Percentiles rank a stretch among this genome's conserved stretches.
These are phyloP conservation scores for Ocimum tenuiflorum DNA, from an alignment of 257 asterid species.

Conservation along the genomic window DNA sequence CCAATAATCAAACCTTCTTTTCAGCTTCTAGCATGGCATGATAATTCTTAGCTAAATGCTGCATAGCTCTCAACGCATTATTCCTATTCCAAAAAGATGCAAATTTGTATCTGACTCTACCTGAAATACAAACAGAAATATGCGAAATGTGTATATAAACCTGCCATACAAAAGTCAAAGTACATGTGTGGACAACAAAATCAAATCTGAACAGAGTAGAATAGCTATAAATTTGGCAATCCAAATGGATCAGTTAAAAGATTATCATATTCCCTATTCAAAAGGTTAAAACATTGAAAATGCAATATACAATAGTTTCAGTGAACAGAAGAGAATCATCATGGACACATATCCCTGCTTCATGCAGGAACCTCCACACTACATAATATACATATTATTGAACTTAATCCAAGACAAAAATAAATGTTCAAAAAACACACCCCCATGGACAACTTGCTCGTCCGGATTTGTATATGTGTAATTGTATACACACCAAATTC, in stretches of 20 bases:
- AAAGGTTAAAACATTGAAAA: background rate
- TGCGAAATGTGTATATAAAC: background rate
- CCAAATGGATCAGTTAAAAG: background rate
- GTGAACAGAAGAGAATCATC: background rate
- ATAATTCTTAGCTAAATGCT: slow-evolving; percentile 47
- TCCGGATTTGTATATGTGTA: background rate
- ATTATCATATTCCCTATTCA: background rate
- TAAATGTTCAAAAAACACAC: background rate
- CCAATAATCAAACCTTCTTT: slow-evolving; percentile 53
- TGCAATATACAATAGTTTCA: background rate
- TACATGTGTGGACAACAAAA: background rate
- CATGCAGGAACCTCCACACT: background rate
- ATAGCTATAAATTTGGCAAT: background rate
- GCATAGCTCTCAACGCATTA: slow-evolving; percentile 62
- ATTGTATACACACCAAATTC: background rate
- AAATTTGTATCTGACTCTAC: slow-evolving; percentile 88
- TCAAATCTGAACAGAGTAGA: slow-evolving; percentile 7
- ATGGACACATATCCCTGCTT: background rate
- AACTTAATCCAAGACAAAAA: background rate
- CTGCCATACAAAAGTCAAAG: slow-evolving; percentile 1
- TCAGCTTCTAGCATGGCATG: slow-evolving; percentile 67
- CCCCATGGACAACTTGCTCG: background rate
- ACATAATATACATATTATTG: background rate
- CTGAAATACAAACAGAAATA: slow-evolving; percentile 40
- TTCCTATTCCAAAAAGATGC: slow-evolving; percentile 99